Percentiles rank a stretch among this genome's conserved stretches.
Conservation (phyloP, 1,284 basidiomycete species). For the Boletus semigastroideus region DNA sequence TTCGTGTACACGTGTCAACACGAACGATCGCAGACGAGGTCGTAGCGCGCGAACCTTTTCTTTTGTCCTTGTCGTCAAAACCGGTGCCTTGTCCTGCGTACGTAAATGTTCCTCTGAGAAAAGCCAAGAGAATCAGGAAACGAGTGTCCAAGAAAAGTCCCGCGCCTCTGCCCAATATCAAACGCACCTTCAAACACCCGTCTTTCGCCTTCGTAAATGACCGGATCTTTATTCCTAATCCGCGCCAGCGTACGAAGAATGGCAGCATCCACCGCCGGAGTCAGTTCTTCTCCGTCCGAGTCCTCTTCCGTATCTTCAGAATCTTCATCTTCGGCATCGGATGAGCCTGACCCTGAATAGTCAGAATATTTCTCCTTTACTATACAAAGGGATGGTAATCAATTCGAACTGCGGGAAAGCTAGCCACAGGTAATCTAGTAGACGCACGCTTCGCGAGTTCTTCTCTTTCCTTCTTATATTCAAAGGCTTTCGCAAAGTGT, state of each 20-base stretch:
- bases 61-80: conserved; percentile 35
- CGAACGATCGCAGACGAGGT: neutral
- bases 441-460: conserved; percentile 74
- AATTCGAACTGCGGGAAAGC: neutral
- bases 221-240: conserved; percentile 83
- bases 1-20: conserved; percentile 8
- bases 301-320: conserved; percentile 87
- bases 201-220: conserved; percentile 73
- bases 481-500: conserved; percentile 80
- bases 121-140: neutral
- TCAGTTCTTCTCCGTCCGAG: conserved; percentile 94
- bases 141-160: neutral
- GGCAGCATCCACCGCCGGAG: conserved; percentile 91
- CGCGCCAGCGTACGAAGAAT: conserved; percentile 89
- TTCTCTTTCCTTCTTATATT: conserved; percentile 79
- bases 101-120: conserved; percentile 63
- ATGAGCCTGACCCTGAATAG: conserved; percentile 56
- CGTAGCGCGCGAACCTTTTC: conserved; percentile 47
- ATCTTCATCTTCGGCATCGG: conserved; percentile 69
- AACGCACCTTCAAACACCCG: conserved; percentile 74
- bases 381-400: conserved; percentile 28
- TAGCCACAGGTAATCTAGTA: neutral
- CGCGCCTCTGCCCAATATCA: neutral
- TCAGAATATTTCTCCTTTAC: conserved; percentile 88
- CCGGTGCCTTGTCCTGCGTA: conserved; percentile 34